Percentiles rank a stretch among this genome's conserved stretches.
Evolutionary conservation across 441 rosid genomes (phyloP).

Genomic region (Cnidoscolus chayamansa): DNA sequence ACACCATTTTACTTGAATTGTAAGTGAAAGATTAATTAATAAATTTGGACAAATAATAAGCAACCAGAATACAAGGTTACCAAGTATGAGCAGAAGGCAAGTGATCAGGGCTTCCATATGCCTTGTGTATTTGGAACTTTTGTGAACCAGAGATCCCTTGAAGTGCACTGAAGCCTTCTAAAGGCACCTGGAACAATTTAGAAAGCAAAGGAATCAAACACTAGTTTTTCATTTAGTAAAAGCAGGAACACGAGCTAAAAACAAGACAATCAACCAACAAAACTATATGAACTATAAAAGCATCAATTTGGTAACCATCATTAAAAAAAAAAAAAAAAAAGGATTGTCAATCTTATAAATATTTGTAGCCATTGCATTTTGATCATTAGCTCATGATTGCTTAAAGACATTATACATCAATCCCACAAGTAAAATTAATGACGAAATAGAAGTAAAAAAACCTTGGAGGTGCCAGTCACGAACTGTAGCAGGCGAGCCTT

Average conservation of each 20-base stretch:
- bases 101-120: constrained; percentile 87
- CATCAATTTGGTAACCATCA: too few species aligned
- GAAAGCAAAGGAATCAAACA: constrained; percentile 7
- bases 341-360: not conserved
- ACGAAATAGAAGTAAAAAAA: constrained; percentile 20
- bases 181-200: constrained; percentile 61
- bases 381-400: not conserved
- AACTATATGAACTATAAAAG: too few species aligned
- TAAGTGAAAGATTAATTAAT: too few species aligned
- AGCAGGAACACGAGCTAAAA: too few species aligned
- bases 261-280: too few species aligned
- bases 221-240: not conserved
- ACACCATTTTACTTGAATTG: not conserved
- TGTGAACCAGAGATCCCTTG: constrained; percentile 96
- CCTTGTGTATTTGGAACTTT: constrained; percentile 97
- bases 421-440: too few species aligned
- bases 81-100: constrained; percentile 98
- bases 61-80: constrained; percentile 29
- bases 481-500: constrained; percentile 93
- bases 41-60: not conserved
- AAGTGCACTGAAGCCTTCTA: constrained; percentile 94
- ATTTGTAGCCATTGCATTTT: not conserved
- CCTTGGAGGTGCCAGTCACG: constrained; percentile 98
- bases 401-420: not conserved
- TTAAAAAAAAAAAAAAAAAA: too few species aligned